Percentiles rank a stretch among this genome's conserved stretches.
phyloP scores from a whole-genome alignment of 1,284 basidiomycete species.

The Boletus semigastroideus region DNA sequence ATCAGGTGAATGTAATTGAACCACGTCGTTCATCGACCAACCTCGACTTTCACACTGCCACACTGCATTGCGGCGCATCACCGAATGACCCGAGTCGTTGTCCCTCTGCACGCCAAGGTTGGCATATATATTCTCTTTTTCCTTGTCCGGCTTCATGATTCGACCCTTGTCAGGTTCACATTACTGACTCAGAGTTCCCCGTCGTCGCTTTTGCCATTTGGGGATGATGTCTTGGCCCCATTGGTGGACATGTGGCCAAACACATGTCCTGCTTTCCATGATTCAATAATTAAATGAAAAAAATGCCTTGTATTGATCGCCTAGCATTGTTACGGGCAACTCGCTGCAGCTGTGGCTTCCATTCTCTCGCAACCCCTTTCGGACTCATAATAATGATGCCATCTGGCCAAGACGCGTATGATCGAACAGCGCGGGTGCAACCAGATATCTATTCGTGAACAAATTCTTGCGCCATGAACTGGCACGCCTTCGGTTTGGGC shows the following conservation, averaged over 20 bases:
- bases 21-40: background rate
- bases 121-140: no score
- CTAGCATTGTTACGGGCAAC: conserved; percentile 9
- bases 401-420: conserved; percentile 6
- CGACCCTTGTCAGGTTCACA: conserved; percentile 5
- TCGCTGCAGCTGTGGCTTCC: conserved; percentile 15
- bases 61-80: background rate
- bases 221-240: conserved; percentile 8
- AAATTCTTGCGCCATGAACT: conserved; percentile 17
- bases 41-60: background rate
- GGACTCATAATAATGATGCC: conserved; percentile 20
- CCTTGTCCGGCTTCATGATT: background rate
- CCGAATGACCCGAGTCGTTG: background rate
- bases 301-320: conserved; percentile 27
- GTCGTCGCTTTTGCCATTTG: conserved; percentile 22
- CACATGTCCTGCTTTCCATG: conserved; percentile 13
- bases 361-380: conserved; percentile 25
- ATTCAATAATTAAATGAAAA: conserved; percentile 21
- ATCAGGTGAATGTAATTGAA: conserved; percentile 8
- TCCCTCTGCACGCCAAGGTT: background rate
- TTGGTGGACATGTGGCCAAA: conserved; percentile 17
- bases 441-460: conserved; percentile 15
- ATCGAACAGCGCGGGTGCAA: conserved; percentile 19
- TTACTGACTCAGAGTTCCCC: conserved; percentile 19
- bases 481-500: conserved; percentile 7